Conservation (phyloP, 2,329 filamentous ascomycete species). For the Camillea tinctor region DNA sequence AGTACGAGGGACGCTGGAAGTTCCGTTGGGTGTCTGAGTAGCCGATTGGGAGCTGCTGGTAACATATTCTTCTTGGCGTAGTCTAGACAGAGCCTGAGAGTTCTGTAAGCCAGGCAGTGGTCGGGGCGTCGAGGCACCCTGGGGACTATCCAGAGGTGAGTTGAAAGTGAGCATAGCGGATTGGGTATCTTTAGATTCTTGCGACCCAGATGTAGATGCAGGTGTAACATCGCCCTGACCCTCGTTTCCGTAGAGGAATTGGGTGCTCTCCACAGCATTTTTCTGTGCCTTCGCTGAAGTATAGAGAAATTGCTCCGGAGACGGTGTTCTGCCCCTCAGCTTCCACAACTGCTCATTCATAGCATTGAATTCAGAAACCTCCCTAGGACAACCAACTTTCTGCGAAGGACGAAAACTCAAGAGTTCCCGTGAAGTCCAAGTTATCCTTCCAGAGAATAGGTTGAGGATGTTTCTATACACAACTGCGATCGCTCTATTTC, state of each 20-base stretch:
- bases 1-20: neutral
- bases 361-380: conserved; percentile 8
- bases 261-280: neutral
- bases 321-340: neutral
- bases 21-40: neutral
- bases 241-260: neutral
- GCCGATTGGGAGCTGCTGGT: neutral
- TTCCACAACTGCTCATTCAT: neutral
- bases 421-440: conserved; percentile 5
- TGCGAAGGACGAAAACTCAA: neutral
- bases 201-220: too few species aligned
- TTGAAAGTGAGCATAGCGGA: too few species aligned
- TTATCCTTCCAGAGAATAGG: conserved; percentile 9
- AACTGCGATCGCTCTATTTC: conserved; percentile 10
- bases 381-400: conserved; percentile 6
- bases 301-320: neutral
- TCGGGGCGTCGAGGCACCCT: too few species aligned
- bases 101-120: neutral
- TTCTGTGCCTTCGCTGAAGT: neutral
- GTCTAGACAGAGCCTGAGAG: neutral
- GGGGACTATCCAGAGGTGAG: too few species aligned
- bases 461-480: conserved; percentile 15
- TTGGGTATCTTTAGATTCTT: too few species aligned
- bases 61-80: neutral
- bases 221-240: neutral